Evolutionary conservation across 306 rosid genomes (phyloP), one percentile per base, ranked within the genome.

Genomic region (Crotalaria pallida): DNA sequence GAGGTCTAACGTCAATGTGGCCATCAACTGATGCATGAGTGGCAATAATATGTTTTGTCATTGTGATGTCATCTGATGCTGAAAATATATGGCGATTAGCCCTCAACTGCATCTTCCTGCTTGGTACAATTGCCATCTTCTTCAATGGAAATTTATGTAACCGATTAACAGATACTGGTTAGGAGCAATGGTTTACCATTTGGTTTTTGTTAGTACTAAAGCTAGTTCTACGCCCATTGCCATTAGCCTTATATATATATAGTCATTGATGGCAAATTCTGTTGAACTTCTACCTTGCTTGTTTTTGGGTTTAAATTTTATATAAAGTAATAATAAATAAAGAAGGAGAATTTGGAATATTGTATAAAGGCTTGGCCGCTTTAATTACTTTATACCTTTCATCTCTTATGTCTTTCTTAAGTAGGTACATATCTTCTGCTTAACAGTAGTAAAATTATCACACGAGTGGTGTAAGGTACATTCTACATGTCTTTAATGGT

Each of bases 271-370:
- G 34, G 49, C 51, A 18, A 64, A 57, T 67, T 51, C 12, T 36
- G 60, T 4, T 68, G 56, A 67, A 63, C 75, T 33, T 80, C 70
- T 84, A 77, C 92, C 88, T 86, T 89, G 84, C 96, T 89, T 89
- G 78, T 59, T 33, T 22, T 55, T 61, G 67, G 80, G 87, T 75
- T 78, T 78, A 33, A 26, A 58, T 19, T 31, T 16, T 38, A 49
- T 31, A 49, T 16, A 65, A 77, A 66, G 69, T 71, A 61, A 36
- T 27, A n/a, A n/a, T n/a, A n/a, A n/a, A n/a, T n/a, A n/a, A n/a
- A n/a, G 58, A 34, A 60, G 48, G 34, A 67, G 66, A 45, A 64
- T 77, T 44, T 77, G 49, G 55, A 60, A 69, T 72, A 41, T 65
- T 47, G 45, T 67, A 77, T 63, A 65, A 81, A 65, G 79, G 44